phyloP scores from a whole-genome alignment of 2,329 filamentous ascomycete genomes.

The Ilyonectria robusta region DNA sequence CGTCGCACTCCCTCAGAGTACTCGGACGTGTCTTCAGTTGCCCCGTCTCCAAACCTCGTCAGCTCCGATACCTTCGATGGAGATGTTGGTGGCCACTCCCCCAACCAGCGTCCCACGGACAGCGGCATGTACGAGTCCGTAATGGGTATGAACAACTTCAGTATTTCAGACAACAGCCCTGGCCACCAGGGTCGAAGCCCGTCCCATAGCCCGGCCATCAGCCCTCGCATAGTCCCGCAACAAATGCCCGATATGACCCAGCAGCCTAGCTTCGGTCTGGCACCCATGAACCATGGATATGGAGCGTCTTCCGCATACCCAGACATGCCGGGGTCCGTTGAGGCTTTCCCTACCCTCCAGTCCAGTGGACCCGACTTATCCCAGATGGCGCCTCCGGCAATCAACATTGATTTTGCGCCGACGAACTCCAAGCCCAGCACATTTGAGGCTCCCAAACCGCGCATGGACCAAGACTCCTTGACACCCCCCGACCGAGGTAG shows the following conservation, averaged over 20 bases:
- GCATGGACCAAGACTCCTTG: constrained; percentile 82
- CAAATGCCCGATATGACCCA: constrained; percentile 68
- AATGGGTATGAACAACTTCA: constrained; percentile 84
- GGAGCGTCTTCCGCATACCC: constrained; percentile 53
- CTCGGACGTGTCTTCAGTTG: constrained; percentile 89
- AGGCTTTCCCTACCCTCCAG: constrained; percentile 68
- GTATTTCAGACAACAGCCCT: constrained; percentile 82
- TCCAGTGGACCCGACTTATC: constrained; percentile 72
- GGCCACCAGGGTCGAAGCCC: constrained; percentile 81
- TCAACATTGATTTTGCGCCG: constrained; percentile 94
- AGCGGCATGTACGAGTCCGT: constrained; percentile 82
- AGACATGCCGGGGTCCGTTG: constrained; percentile 55
- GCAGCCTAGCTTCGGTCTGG: constrained; percentile 62
- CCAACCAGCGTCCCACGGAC: constrained; percentile 83
- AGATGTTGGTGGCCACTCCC: constrained; percentile 81
- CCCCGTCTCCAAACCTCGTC: constrained; percentile 85
- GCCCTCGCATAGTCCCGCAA: constrained; percentile 72
- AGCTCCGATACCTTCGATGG: constrained; percentile 85
- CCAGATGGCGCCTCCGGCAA: constrained; percentile 91
- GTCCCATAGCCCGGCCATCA: constrained; percentile 80
- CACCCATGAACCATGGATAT: constrained; percentile 57
- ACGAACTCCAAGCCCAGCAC: constrained; percentile 65
- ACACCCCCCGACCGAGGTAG: constrained; percentile 83
- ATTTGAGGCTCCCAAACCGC: constrained; percentile 69
- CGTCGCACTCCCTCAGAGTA: constrained; percentile 90